phyloP scores from a whole-genome alignment of 2,329 filamentous ascomycete genomes.

The Aureobasidium sp. region DNA sequence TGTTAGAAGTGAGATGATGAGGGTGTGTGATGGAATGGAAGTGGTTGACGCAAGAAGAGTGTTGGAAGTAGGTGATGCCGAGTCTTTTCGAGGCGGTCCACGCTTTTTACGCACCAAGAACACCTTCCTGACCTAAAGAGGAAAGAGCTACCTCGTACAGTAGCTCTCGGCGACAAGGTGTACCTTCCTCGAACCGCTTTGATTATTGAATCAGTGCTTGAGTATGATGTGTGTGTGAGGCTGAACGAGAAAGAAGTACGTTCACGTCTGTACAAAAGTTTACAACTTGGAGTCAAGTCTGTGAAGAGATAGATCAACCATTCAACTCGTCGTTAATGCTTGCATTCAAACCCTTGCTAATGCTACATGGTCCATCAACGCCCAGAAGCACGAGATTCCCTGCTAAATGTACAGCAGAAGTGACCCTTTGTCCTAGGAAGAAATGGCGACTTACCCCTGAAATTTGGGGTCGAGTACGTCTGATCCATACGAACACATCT shows the following conservation, averaged over 20 bases:
- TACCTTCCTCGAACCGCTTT: background rate
- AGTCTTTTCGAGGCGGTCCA: constrained; percentile 11
- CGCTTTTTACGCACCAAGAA: background rate
- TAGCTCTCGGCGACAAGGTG: background rate
- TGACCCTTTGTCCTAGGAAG: background rate
- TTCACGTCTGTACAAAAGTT: background rate
- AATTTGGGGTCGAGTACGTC: background rate
- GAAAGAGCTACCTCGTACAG: constrained; percentile 4
- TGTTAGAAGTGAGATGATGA: background rate
- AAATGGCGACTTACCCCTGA: constrained; percentile 1
- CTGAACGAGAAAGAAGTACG: background rate
- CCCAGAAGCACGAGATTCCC: background rate
- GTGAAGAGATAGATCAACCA: constrained; percentile 1
- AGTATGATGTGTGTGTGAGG: background rate
- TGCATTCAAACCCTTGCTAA: constrained; percentile 1
- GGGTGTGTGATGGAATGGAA: background rate
- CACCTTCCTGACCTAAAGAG: background rate
- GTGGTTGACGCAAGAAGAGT: background rate
- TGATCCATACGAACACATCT: background rate
- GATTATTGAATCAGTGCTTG: background rate
- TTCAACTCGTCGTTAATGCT: background rate
- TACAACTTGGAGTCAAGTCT: constrained; percentile 2
- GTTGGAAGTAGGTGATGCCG: background rate
- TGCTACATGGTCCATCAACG: constrained; percentile 11
- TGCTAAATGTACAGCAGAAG: constrained; percentile 13